Evolutionary conservation across 2,329 filamentous ascomycete genomes (phyloP), one percentile per base, ranked within the genome.

Genomic region (Cadophora sp.): DNA sequence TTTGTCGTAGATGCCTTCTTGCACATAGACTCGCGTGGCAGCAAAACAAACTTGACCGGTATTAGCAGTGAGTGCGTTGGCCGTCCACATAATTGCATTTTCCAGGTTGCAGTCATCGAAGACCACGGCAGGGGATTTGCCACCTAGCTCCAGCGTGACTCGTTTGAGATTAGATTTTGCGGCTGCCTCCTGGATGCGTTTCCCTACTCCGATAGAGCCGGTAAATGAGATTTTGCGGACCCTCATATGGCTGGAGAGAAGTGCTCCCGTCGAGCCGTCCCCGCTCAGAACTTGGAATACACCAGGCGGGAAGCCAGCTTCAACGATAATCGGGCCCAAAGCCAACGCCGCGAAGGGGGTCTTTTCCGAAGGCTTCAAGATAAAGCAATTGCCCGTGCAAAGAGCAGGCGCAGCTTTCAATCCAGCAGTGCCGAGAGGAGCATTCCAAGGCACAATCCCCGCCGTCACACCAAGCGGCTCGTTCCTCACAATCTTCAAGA

Each of bases 21-120:
- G 90, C 4, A 93, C 86, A 77, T 92, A 92, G 9, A 93, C 89
- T 2, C 91, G 82, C 0, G 89, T 91, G 6, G 89, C 90, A 71
- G 92, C 92, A 40, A 90, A 91, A 81, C 91, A 93, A 59, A 92
- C 89, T 78, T 93, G 91, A 22, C 91, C 91, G 0, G 88, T 88
- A 73, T 92, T 92, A 66, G 87, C 88, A 81, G 91, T 89, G 83
- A 93, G 78, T 14, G 79, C 74, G 65, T 77, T 76, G 29, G 76
- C 76, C 16, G 76, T 76, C 78, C 79, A 80, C 4, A 67, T 72
- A 7, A 77, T 88, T 87, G 65, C 83, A 84, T 82, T 80, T 4
- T 82, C 80, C 11, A 83, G 73, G 69, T 83, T 78, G 19, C 73
- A 76, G 70, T 83, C 82, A 37, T 82, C 79, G 67, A 83, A 83